A percentile compares a stretch with the other conserved stretches of the same genome.
These are phyloP conservation scores for Dichomitus squalens DNA, from an alignment of 1,284 basidiomycete genomes.

Conservation along the genomic window DNA sequence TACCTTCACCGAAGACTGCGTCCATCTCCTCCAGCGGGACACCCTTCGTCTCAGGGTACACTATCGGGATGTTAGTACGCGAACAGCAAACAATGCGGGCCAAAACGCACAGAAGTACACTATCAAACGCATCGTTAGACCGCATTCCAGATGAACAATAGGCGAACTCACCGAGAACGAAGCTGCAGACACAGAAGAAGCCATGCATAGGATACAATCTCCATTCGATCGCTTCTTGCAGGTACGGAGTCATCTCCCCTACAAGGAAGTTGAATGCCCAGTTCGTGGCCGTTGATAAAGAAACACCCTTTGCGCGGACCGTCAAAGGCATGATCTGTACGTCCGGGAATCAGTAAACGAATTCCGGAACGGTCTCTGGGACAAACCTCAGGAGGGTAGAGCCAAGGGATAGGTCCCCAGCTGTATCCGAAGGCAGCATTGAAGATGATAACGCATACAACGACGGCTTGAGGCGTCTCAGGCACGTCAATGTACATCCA, in stretches of 20 bases:
- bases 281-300: slow-evolving; percentile 84
- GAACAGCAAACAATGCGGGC: not conserved
- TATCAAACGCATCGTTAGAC: slow-evolving; percentile 30
- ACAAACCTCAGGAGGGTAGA: slow-evolving; percentile 83
- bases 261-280: slow-evolving; percentile 92
- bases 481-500: slow-evolving; percentile 94
- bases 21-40: slow-evolving; percentile 85
- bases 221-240: slow-evolving; percentile 93
- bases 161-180: slow-evolving; percentile 64
- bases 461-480: slow-evolving; percentile 87
- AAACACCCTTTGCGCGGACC: slow-evolving; percentile 93
- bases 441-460: slow-evolving; percentile 90
- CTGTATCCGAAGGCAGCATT: slow-evolving; percentile 94
- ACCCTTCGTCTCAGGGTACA: slow-evolving; percentile 84
- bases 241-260: slow-evolving; percentile 85
- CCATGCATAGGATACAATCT: slow-evolving; percentile 95
- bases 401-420: slow-evolving; percentile 47
- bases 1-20: slow-evolving; percentile 80
- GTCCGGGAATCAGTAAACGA: not conserved
- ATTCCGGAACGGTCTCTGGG: not conserved
- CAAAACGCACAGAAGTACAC: slow-evolving; percentile 71
- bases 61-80: slow-evolving; percentile 40
- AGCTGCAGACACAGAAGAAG: slow-evolving; percentile 90
- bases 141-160: not conserved
- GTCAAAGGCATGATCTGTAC: slow-evolving; percentile 88